Evolutionary conservation across 805 yeast species (phyloP), one percentile per base, ranked within the genome.

Genomic region (Blastobotrys attinorum): DNA sequence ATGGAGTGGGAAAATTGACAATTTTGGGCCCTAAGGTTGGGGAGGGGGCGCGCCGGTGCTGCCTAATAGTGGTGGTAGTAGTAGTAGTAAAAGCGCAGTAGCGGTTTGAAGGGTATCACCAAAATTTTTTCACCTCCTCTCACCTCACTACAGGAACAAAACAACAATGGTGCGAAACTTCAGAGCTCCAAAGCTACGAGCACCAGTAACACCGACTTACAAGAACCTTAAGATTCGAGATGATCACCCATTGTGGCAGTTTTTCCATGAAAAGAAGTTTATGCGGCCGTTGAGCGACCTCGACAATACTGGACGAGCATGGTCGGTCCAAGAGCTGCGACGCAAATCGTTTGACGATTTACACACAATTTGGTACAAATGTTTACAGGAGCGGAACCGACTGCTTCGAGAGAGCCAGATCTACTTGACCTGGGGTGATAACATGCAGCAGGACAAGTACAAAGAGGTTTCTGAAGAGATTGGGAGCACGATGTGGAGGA

Each of bases 181-280:
- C 38, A 23, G 23, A 22, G 44, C 42, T 5, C 39, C 47, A 27
- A 46, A 70, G 50, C 72, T 89, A 51, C 75, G 90, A 44, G 75
- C 83, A 10, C 97, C 97, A 13, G 82, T 92, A 52, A 75, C 85
- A 11, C 97, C 98, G 13, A 75, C 92, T 1, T 80, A 75, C 43
- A 70, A 73, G 50, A 85, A 85, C 62, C 71, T 89, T 43, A 72
- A 72, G 47, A 83, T 84, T 27, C 73, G 78, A 11, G 90, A 82
- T 3, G 83, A 83, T 60, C 98, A 92, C 64, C 98, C 97, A 23
- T 71, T 92, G 50, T 92, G 96, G 96, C 89, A 84, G 55, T 92
- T 92, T 61, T 92, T 90, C 67, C 59, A 61, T 50, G 73, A 83
- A 32, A 71, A 79, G 45, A 70, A 73, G 55, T 77, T 79, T 47